Evolutionary conservation across 2,329 filamentous ascomycete genomes (phyloP).

Genomic region (Fusarium mangiferae): DNA sequence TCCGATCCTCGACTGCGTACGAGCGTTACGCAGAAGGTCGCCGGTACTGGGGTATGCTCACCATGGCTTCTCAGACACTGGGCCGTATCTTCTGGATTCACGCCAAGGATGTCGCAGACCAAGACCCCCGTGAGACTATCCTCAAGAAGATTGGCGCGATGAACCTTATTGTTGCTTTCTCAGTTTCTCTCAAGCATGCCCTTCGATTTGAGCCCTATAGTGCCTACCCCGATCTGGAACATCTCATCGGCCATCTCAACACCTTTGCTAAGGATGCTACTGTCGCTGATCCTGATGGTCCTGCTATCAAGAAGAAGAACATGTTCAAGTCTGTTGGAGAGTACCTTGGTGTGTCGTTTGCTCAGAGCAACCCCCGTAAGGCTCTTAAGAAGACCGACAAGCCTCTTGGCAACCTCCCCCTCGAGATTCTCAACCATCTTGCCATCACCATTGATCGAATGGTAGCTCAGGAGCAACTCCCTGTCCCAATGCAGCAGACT

Average conservation of each 20-base stretch:
- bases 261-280: slow-evolving; percentile 74
- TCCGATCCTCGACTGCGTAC: slow-evolving; percentile 81
- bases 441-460: slow-evolving; percentile 72
- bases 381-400: slow-evolving; percentile 76
- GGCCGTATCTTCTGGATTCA: slow-evolving; percentile 88
- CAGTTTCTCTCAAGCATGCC: slow-evolving; percentile 82
- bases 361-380: slow-evolving; percentile 81
- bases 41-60: slow-evolving; percentile 70
- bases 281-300: slow-evolving; percentile 49
- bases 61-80: slow-evolving; percentile 72
- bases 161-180: slow-evolving; percentile 81
- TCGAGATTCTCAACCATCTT: slow-evolving; percentile 82
- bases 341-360: slow-evolving; percentile 80
- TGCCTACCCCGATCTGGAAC: slow-evolving; percentile 77
- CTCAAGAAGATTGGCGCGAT: slow-evolving; percentile 78
- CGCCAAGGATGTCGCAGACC: slow-evolving; percentile 63
- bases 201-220: slow-evolving; percentile 86
- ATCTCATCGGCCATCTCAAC: slow-evolving; percentile 76
- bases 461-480: slow-evolving; percentile 65
- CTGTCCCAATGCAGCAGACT: slow-evolving; percentile 68
- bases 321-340: slow-evolving; percentile 74
- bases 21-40: slow-evolving; percentile 76
- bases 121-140: slow-evolving; percentile 70
- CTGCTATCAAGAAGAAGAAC: slow-evolving; percentile 55
- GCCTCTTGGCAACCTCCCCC: slow-evolving; percentile 83